These are phyloP conservation scores for Phytophthora meadii DNA, from an alignment of 352 stramenopile species.

Conservation along the genomic window DNA sequence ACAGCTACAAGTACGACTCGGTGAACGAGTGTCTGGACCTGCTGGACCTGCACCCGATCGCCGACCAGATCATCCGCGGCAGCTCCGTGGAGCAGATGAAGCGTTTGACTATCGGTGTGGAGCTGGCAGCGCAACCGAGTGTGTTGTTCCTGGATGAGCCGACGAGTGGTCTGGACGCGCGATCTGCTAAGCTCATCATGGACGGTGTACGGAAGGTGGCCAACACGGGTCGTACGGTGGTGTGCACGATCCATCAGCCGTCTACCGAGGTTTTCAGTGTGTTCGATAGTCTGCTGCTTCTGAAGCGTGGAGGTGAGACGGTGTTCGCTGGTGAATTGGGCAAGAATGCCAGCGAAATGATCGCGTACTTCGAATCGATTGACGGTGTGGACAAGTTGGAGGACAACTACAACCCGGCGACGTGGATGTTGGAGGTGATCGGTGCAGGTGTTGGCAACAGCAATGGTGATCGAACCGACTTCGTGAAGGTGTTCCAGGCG, in stretches of 20 bases:
- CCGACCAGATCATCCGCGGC: slow-evolving; percentile 46
- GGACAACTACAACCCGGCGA: slow-evolving; percentile 82
- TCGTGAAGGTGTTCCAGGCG: slow-evolving; percentile 37
- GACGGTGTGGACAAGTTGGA: slow-evolving; percentile 53
- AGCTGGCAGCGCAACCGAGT: slow-evolving; percentile 31
- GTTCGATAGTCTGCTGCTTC: slow-evolving; percentile 31
- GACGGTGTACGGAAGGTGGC: slow-evolving; percentile 89
- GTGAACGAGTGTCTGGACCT: slow-evolving; percentile 35
- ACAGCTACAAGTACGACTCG: slow-evolving; percentile 34
- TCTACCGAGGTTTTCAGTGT: slow-evolving; percentile 81
- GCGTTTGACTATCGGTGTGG: slow-evolving; percentile 43
- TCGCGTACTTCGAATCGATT: slow-evolving; percentile 32
- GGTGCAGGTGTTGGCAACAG: slow-evolving; percentile 45
- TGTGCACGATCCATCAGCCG: slow-evolving; percentile 95
- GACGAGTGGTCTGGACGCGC: slow-evolving; percentile 88
- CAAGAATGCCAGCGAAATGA: slow-evolving; percentile 48
- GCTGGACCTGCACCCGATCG: slow-evolving; percentile 31
- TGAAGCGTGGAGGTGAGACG: slow-evolving; percentile 45
- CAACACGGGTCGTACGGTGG: slow-evolving; percentile 68
- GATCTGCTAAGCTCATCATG: slow-evolving; percentile 88
- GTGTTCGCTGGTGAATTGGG: slow-evolving; percentile 64
- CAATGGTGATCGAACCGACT: slow-evolving; percentile 42
- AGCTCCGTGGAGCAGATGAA: slow-evolving; percentile 39
- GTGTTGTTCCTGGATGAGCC: slow-evolving; percentile 68
- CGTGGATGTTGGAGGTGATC: slow-evolving; percentile 49